These are phyloP conservation scores for Bjerkandera adusta DNA, from an alignment of 1,284 basidiomycete genomes.

Conservation along the genomic window DNA sequence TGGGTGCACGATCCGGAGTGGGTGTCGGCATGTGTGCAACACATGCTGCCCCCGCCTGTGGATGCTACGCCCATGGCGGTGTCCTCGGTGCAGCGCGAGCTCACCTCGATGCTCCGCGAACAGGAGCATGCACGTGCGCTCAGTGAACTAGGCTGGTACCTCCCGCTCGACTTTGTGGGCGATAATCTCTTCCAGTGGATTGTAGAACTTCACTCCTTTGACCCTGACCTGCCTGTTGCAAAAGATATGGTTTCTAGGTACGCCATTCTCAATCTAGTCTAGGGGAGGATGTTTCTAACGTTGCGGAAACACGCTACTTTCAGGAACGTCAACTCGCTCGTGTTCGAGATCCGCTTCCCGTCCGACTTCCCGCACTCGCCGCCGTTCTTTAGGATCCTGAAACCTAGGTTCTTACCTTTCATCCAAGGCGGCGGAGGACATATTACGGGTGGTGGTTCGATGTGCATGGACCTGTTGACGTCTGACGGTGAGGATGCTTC, in stretches of 20 bases:
- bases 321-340: conserved; percentile 53
- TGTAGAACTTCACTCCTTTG: conserved; percentile 65
- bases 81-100: conserved; percentile 52
- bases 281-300: neutral
- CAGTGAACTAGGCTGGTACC: conserved; percentile 60
- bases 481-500: conserved; percentile 45
- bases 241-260: conserved; percentile 51
- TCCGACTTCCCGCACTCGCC: conserved; percentile 54
- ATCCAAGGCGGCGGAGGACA: conserved; percentile 57
- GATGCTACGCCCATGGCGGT: conserved; percentile 49
- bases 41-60: conserved; percentile 52
- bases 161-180: conserved; percentile 53
- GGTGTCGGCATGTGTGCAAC: conserved; percentile 39
- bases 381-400: conserved; percentile 63
- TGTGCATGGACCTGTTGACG: conserved; percentile 67
- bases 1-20: conserved; percentile 55
- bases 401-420: conserved; percentile 60
- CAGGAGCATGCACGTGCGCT: conserved; percentile 46
- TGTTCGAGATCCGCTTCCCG: conserved; percentile 64
- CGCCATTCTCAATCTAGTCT: conserved; percentile 19
- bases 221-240: conserved; percentile 50
- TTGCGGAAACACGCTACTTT: conserved; percentile 5
- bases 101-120: conserved; percentile 53
- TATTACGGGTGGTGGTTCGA: conserved; percentile 64
- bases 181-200: conserved; percentile 71